Evolutionary conservation across 1,139 yeast genomes (phyloP), one percentile per base, ranked within the genome.

Genomic region (Scheffersomyces titani): DNA sequence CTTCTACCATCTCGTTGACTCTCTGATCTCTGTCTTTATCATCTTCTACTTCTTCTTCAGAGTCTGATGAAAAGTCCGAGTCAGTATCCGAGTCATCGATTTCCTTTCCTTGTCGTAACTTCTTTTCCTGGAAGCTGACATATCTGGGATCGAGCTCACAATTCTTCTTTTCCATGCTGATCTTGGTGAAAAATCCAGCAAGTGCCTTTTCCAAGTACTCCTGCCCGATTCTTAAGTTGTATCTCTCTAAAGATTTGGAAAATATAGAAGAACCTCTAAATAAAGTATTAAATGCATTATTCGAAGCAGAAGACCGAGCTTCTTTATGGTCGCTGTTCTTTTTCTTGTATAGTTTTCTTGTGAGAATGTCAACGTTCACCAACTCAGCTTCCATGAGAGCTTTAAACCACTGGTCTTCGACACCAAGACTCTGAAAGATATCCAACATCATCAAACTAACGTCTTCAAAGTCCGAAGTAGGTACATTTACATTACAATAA

Each of bases 201-300:
- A 93, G 81, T 2, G 91, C 86, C 61, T 83, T 83, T 60, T 88
- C 90, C 51, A 94, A 73, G 66, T 91, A 92, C 60, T 88, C 92
- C 59, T 84, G 88, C 0, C 98, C 98, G 36, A 89, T 80, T 64
- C 96, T 76, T 51, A 88, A 79, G 69, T 90, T 89, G 68, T 87
- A 92, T 60, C 84, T 80, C 64, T 94, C 98, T 54, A 93, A 70
- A 0, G 97, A 83, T 68, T 90, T 91, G 0, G 97, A 88, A 60
- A 93, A 80, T 9, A 92, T 79, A 1, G 96, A 87, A 56, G 91
- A 89, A 0, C 98, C 97, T 63, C 98, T 78, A 67, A 94, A 93
- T 20, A 94, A 71, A 0, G 97, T 87, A 64, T 90, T 90, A 69
- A 85, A 85, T 1, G 85, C 82, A 64, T 85, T 81, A 56, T 74